Base-by-base conservation (phyloP, 2,329 filamentous ascomycete species). In the Penicillium brasilianum region DNA sequence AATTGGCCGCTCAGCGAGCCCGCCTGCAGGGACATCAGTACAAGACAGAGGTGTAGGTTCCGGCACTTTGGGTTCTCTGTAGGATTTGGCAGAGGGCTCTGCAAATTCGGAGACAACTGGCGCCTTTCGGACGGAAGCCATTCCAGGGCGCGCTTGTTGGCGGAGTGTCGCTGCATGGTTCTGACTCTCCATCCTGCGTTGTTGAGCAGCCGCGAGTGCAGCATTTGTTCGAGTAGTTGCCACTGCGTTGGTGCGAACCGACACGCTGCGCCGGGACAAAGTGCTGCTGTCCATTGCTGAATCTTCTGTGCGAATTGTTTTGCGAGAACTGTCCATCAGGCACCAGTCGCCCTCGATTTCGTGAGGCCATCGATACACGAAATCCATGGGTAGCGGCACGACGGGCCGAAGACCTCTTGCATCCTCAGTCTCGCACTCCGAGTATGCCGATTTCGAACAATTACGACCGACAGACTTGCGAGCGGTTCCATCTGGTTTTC, bases 151-250 rank as follows among this genome's bases (percentile, higher is more conserved):
- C 37, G 78, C 78, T 63, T 81, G 79, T 63, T 81, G 80, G 53
- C 81, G 76, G 61, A 82, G 75, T 3, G 77, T 77, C 7, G 81
- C 81, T 2, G 81, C 81, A 64, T 82, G 81, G 51, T 78, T 83
- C 56, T 78, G 78, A 0, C 74, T 62, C 41, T 77, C 77, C 59
- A 74, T 70, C n/a, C 74, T 73, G 16, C 77, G 74, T 49, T 77
- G 71, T 34, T 80, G 77, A 18, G 77, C 77, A 43, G 76, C 76
- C n/a, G 68, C 74, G 22, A 80, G 69, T 2, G 78, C 78, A 9
- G 72, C 71, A 61, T 79, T 77, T 3, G 78, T 78, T 37, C 76
- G 69, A 6, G 74, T 72, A 4, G 72, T 60, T 25, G 71, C 71
- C 4, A 72, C 66, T 3, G 69, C 61, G 43, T 74, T 73, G 30